Base-by-base conservation (phyloP, 1,284 basidiomycete species). In the Macrocybe sp. region DNA sequence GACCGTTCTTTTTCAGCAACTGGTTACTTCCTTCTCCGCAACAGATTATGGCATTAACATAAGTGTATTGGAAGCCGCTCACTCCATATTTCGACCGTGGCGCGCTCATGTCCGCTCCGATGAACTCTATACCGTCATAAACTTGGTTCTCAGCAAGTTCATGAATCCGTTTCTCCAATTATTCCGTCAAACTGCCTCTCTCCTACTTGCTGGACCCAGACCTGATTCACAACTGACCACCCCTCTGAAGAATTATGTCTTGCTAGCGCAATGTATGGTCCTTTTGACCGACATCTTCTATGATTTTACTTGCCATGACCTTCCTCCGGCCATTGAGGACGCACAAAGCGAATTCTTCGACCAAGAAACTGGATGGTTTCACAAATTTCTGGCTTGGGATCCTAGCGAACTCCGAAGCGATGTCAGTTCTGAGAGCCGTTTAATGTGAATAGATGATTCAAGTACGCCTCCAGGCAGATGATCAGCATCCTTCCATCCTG, bases 51-150 rank as follows among this genome's bases (percentile, higher is more conserved):
- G 85, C 54, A 67, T 92, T 57, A 96, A 97, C 64, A 76, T 94
- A 35, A 91, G 89, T 46, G 89, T 99, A 6, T 78, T 99, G 34
- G 83, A 96, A 58, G 95, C 95, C 0, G 92, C 93, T 0, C 96
- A 98, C 66, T 94, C 92, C 37, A 98, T 99, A 60, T 98, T 97
- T 71, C 80, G 83, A 46, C 81, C 85, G 54, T 99, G 96, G 96
- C 82, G 96, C 46, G 83, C 92, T 4, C 89, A 89, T 59, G 90
- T 95, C 59, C 84, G 94, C 48, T 88, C 90, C 5, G 87, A 99
- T 68, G 67, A 76, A 37, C 83, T 99, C 44, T 99, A 89, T 72
- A 77, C 83, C 2, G 88, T 91, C 61, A 98, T 99, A 75, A 97
- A 97, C 69, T 78, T 89, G 52, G 96, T 98, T 46, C 78, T 99